A percentile compares a stretch with the other conserved stretches of the same genome.
Evolutionary conservation across 2,329 filamentous ascomycete species (phyloP).

Genomic region (Cordyceps militaris): DNA sequence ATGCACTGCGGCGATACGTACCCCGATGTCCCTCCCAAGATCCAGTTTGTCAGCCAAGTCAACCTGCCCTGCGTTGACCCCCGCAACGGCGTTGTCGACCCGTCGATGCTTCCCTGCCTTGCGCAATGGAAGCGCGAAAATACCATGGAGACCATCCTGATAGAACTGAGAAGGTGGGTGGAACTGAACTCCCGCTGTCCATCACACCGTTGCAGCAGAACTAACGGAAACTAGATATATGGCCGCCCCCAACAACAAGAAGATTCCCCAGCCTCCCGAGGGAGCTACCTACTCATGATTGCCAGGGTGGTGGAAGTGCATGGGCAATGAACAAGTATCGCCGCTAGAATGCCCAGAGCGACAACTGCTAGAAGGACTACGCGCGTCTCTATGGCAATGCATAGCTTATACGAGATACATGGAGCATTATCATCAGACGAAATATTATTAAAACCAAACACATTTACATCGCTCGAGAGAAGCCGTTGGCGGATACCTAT

Average conservation of each 20-base stretch:
- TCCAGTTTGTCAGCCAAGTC: slow-evolving; percentile 89
- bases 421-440: neutral
- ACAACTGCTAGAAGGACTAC: neutral
- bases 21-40: slow-evolving; percentile 79
- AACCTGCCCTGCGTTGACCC: slow-evolving; percentile 92
- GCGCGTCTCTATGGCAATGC: neutral
- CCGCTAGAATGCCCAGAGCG: neutral
- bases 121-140: slow-evolving; percentile 87
- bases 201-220: neutral
- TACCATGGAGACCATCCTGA: slow-evolving; percentile 90
- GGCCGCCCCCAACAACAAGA: slow-evolving; percentile 87
- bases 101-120: slow-evolving; percentile 74
- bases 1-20: slow-evolving; percentile 91
- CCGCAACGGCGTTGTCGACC: slow-evolving; percentile 76
- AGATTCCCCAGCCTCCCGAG: slow-evolving; percentile 88
- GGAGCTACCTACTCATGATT: slow-evolving; percentile 49
- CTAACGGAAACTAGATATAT: slow-evolving; percentile 60
- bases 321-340: neutral
- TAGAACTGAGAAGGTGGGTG: slow-evolving; percentile 70
- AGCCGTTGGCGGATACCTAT: neutral
- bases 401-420: neutral
- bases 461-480: too few species aligned
- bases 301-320: neutral
- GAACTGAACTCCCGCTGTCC: neutral
- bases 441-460: too few species aligned